Base-by-base conservation (phyloP, 1,284 basidiomycete genomes). In the Malassezia pachydermatis region DNA sequence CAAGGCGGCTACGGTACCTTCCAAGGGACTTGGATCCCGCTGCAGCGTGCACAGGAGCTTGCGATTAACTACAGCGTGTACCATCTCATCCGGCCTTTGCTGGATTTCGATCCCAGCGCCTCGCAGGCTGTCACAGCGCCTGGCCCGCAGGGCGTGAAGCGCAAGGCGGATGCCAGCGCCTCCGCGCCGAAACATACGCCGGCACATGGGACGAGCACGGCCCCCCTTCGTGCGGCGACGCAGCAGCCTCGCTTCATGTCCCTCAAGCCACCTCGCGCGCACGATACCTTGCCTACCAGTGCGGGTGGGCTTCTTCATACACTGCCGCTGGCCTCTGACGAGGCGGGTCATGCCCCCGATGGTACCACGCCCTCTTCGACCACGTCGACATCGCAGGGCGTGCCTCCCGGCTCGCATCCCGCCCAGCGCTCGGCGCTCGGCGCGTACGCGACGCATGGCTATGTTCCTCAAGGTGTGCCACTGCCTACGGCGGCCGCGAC, bases 1-100 rank as follows among this genome's bases (percentile, higher is more conserved):
- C 94, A 99, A 73, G 94, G 94, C 40, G 94, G 94, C 33, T 98
- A 96, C 69, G 94, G 94, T 35, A 95, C 95, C 76, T 99, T 96
- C 73, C 94, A 99, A 73, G 94, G 94, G 54, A 98, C 94, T 42
- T 99, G 94, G 92, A 67, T 70, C 22, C 68, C 68, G 10, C 57
- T 70, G 9, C 49, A 60, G 35, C 59, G 68, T 16, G 67, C 66
- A 3, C 65, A 69, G 45, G 55, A 68, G 45, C 62, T 70, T 9
- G 62, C 64, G 13, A 64, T 63, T 22, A 55, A 54, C 38, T 65
- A 69, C 63, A 66, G 62, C 40, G 68, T 70, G 22, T 62, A 64
- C 27, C 68, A 69, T 48, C 57, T 70, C 16, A 61, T 70, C 35
- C 59, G 61, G 41, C 68, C 68, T 19, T 56, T 70, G 22, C 60